Evolutionary conservation across 805 yeast genomes (phyloP).

Genomic region (Starmerella bombicola): DNA sequence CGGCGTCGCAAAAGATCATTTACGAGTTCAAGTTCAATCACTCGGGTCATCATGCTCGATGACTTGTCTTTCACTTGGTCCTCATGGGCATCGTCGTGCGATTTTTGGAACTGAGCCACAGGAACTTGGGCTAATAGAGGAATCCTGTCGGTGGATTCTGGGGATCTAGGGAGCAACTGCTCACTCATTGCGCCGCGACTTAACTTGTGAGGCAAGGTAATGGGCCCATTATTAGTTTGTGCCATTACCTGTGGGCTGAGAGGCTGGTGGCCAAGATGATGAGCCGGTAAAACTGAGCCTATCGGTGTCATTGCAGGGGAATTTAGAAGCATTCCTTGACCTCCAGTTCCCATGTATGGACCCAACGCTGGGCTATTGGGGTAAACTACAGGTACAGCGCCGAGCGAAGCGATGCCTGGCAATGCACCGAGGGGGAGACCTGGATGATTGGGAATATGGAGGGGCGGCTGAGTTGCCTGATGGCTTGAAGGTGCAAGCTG

Average conservation of each 20-base stretch:
- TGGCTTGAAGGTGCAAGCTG: constrained; percentile 1
- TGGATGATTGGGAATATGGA: constrained; percentile 2
- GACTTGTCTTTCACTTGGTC: constrained; percentile 1
- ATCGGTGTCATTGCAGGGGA: constrained; percentile 16
- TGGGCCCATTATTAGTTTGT: constrained; percentile 10
- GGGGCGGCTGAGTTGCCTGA: not conserved
- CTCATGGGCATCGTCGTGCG: not conserved
- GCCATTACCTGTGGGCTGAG: constrained; percentile 15
- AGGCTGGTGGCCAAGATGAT: constrained; percentile 9
- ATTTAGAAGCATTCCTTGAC: constrained; percentile 6
- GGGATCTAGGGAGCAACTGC: constrained; percentile 22
- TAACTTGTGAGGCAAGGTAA: constrained; percentile 15
- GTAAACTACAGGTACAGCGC: constrained; percentile 14
- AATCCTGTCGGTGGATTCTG: constrained; percentile 22
- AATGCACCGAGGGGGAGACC: constrained; percentile 3
- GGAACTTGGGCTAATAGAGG: constrained; percentile 22
- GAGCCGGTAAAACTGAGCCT: constrained; percentile 3
- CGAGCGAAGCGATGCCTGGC: constrained; percentile 9
- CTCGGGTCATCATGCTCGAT: constrained; percentile 51
- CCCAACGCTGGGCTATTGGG: constrained; percentile 18
- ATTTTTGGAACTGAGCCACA: constrained; percentile 18
- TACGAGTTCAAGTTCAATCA: constrained; percentile 78
- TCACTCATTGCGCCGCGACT: constrained; percentile 25
- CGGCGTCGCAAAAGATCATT: constrained; percentile 78
- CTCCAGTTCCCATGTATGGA: constrained; percentile 10